phyloP scores from a whole-genome alignment of 805 yeast genomes.

The Starmerella sp. region DNA sequence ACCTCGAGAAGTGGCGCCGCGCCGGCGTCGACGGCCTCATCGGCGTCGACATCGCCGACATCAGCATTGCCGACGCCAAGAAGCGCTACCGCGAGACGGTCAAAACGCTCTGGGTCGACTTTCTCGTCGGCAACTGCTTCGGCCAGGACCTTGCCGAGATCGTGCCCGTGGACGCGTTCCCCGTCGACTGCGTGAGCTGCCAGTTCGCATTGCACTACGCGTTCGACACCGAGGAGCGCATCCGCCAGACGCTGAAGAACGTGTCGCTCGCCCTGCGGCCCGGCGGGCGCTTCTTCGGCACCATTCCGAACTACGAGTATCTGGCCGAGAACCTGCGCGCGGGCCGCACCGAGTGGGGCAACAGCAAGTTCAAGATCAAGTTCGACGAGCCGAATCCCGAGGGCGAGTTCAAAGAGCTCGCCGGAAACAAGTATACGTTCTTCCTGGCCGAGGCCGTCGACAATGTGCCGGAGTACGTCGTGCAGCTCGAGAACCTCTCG shows the following conservation, averaged over 20 bases:
- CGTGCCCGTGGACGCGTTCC: conserved; percentile 62
- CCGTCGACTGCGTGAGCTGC: conserved; percentile 78
- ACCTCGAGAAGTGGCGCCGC: conserved; percentile 75
- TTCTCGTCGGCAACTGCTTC: conserved; percentile 90
- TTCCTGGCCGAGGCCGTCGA: conserved; percentile 87
- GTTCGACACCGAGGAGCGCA: conserved; percentile 72
- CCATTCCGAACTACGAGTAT: conserved; percentile 76
- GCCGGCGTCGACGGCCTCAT: conserved; percentile 64
- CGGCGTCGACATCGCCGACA: conserved; percentile 87
- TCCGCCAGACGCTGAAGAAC: conserved; percentile 59
- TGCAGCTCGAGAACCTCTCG: conserved; percentile 82
- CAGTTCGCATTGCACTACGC: conserved; percentile 96
- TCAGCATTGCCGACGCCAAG: conserved; percentile 74
- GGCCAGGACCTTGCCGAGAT: conserved; percentile 56
- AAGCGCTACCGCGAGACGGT: conserved; percentile 50
- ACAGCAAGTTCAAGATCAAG: conserved; percentile 66
- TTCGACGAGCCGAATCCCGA: conserved; percentile 50
- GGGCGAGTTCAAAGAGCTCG: conserved; percentile 32
- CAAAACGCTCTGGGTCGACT: conserved; percentile 58
- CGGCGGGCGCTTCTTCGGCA: conserved; percentile 87
- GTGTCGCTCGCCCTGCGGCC: conserved; percentile 61
- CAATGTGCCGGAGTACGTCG: conserved; percentile 92
- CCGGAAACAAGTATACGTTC: conserved; percentile 74
- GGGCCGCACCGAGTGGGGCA: conserved; percentile 67
- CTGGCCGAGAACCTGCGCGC: conserved; percentile 44